Base-by-base conservation (phyloP, 129 eudicot genomes). In the Artemisia argyi region DNA sequence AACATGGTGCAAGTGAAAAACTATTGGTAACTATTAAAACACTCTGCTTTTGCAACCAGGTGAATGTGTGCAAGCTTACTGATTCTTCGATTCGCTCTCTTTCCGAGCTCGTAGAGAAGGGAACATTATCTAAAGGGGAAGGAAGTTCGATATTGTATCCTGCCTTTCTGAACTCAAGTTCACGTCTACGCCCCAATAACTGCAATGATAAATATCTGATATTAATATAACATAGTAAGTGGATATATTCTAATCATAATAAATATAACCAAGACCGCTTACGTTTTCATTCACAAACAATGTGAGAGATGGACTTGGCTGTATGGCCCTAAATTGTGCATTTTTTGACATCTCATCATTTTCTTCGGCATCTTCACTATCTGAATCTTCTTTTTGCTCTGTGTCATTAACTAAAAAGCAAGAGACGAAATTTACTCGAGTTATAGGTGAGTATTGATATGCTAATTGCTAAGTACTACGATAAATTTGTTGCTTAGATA, bases 261-360 rank as follows among this genome's bases (percentile, higher is more conserved):
- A 39, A 39, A 39, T 39, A 18, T 56, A 75, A 56, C 47, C 11
- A 55, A 44, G 24, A 65, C 3, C 57, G 51, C 22, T 68, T 93
- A 93, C 98, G 80, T 93, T 93, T 69, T 87, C 92, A 75, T 87
- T 88, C 69, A 93, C 98, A 81, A 87, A 93, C 16, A 96, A 78
- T 73, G 86, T 87, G 75, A 93, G 80, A 48, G 92, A 85, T 22
- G 88, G 80, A 77, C 86, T 85, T 62, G 95, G 96, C 50, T 78
- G 81, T 75, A 93, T 93, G 73, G 98, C 98, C 74, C 98, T 94
- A 78, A 93, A 93, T 79, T 89, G 89, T 16, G 98, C 98, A 61
- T 93, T 93, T 80, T 71, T 79, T 55, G 98, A 93, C 75, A 93
- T 66, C 79, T 89, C 88, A 59, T 54, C 78, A 28, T 71, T 73